Percentiles rank a stretch among this genome's conserved stretches.
phyloP scores from a whole-genome alignment of 805 yeast species.

The Henningerozyma blattae region DNA sequence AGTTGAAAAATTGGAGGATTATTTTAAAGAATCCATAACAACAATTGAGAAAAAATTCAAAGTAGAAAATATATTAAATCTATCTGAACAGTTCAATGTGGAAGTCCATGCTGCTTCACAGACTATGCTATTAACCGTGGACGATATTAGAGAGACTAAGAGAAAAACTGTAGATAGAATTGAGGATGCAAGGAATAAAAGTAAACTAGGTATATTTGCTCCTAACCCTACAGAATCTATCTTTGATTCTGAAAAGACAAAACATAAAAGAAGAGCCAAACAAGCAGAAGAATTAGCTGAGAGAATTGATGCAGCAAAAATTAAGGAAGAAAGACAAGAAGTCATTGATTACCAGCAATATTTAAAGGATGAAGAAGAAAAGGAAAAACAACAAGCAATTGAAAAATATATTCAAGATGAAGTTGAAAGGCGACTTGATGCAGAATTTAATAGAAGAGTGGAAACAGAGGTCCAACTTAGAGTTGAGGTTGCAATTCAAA shows the following conservation, averaged over 20 bases:
- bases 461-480: conserved; percentile 2
- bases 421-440: conserved; percentile 13
- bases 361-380: conserved; percentile 2
- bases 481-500: conserved; percentile 1
- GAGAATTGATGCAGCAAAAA: conserved; percentile 13
- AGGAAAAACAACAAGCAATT: conserved; percentile 8
- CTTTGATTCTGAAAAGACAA: conserved; percentile 3
- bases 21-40: not conserved
- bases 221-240: not conserved
- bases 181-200: not conserved
- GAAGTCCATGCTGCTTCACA: not conserved
- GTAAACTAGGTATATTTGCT: not conserved
- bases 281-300: conserved; percentile 11
- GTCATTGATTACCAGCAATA: too few relatives aligned
- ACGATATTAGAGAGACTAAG: not conserved
- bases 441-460: conserved; percentile 10
- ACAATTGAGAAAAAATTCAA: not conserved
- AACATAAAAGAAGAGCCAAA: conserved; percentile 7
- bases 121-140: not conserved
- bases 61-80: not conserved
- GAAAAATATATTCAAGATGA: conserved; percentile 16
- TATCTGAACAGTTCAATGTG: not conserved
- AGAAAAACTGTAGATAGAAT: not conserved
- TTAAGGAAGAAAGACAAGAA: conserved; percentile 10
- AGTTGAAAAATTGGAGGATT: not conserved